Percentiles rank a stretch among this genome's conserved stretches.
Conservation (phyloP, 2,329 filamentous ascomycete species). For the Talaromyces marneffei region DNA sequence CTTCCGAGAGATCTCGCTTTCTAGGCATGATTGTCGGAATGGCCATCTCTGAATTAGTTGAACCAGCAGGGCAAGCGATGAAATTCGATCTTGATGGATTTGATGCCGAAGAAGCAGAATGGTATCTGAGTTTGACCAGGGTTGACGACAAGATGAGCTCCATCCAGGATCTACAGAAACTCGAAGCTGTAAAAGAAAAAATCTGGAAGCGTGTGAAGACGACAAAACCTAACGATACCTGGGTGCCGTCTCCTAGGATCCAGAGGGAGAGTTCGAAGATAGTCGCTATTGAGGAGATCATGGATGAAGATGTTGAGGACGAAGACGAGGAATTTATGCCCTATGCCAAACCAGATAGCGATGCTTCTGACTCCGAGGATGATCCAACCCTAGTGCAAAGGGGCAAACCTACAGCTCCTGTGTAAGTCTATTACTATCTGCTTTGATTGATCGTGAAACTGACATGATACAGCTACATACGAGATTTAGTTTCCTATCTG, state of each 20-base stretch:
- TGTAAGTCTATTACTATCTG: slow-evolving; percentile 41
- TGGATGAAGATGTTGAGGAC: slow-evolving; percentile 46
- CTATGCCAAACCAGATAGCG: slow-evolving; percentile 81
- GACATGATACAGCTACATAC: slow-evolving; percentile 57
- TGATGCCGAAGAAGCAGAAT: slow-evolving; percentile 63
- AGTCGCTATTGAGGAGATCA: slow-evolving; percentile 58
- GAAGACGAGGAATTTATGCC: slow-evolving; percentile 65
- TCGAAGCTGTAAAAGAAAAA: slow-evolving; percentile 15
- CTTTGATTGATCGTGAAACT: background rate
- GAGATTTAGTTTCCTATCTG: slow-evolving; percentile 73
- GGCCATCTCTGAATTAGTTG: slow-evolving; percentile 59
- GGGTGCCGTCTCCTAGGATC: background rate
- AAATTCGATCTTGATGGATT: slow-evolving; percentile 80
- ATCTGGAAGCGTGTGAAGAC: slow-evolving; percentile 15
- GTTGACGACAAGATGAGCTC: slow-evolving; percentile 60
- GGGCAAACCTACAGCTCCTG: slow-evolving; percentile 75
- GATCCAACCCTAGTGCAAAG: slow-evolving; percentile 81
- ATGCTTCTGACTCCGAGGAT: slow-evolving; percentile 86
- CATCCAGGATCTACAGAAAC: slow-evolving; percentile 43
- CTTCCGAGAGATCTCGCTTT: slow-evolving; percentile 69
- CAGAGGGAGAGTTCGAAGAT: slow-evolving; percentile 35
- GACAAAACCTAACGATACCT: background rate
- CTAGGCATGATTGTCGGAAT: slow-evolving; percentile 86
- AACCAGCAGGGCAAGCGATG: slow-evolving; percentile 63
- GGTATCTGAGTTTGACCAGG: slow-evolving; percentile 64